Base-by-base conservation (phyloP, 257 asterid genomes). In the Lycium ferocissimum region DNA sequence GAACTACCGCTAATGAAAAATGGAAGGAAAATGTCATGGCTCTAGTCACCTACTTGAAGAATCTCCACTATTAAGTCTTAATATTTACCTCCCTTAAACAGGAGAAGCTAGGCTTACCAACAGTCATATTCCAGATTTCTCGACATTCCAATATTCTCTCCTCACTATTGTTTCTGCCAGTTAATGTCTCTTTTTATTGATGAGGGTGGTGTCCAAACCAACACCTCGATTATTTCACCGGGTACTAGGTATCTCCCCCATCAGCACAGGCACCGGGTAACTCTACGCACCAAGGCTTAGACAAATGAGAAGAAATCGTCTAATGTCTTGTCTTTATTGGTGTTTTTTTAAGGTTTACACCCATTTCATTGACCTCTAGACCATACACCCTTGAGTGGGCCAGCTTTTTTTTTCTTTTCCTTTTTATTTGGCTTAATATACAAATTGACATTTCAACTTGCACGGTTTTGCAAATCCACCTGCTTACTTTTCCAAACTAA, bases 141-240 rank as follows among this genome's bases (percentile, higher is more conserved):
- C 73, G 33, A 66, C 18, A 33, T 43, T 66, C 45, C n/a, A 66
- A 66, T 33, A 12, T 33, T 66, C 45, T 33, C 72, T 15, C 40
- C 3, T 33, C 73, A 4, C 73, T 66, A 37, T 66, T 12, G 73
- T 66, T 33, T 66, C 73, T 66, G 73, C 73, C 45, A 66, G 73
- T 22, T 62, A 62, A 62, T 62, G 70, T 62, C 15, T 66, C 33
- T 13, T 37, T 66, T 33, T 66, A 65, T 61, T 61, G 67, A 61
- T 61, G 67, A 9, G 0, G 37, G 14, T 61, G 14, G 67, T 61
- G 67, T 61, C 67, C 67, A 20, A 61, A 35, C 67, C 67, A 61
- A 35, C 14, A 61, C 35, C 67, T 10, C 67, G 5, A n/a, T 61
- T 61, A 62, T 62, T 62, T 38, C 70, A 62, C 38, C 15, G 1